Evolutionary conservation across 2,329 filamentous ascomycete species (phyloP).

Genomic region (Byssochlamys sp.): DNA sequence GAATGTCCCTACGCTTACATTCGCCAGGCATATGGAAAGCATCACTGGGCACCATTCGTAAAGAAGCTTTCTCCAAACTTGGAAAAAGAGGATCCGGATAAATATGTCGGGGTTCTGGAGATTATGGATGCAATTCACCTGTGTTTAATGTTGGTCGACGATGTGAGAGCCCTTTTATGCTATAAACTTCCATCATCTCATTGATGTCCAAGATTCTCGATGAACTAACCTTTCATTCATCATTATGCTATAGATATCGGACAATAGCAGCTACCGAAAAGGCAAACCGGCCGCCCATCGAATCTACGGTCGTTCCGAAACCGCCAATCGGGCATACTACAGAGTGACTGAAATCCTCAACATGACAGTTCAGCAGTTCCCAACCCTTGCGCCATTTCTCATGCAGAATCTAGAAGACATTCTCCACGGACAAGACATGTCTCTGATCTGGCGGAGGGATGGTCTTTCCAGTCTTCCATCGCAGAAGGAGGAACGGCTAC

Average conservation of each 20-base stretch:
- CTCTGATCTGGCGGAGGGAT: slow-evolving; percentile 14
- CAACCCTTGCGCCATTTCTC: slow-evolving; percentile 9
- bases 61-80: slow-evolving; percentile 12
- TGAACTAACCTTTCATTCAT: not conserved
- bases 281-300: slow-evolving; percentile 11
- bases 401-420: slow-evolving; percentile 14
- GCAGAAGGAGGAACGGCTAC: slow-evolving; percentile 4
- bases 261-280: slow-evolving; percentile 14
- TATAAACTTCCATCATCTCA: not conserved
- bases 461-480: slow-evolving; percentile 8
- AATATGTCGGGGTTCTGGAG: slow-evolving; percentile 12
- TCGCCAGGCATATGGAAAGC: slow-evolving; percentile 12
- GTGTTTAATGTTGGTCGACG: slow-evolving; percentile 16
- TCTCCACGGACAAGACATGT: slow-evolving; percentile 14
- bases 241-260: slow-evolving; percentile 8
- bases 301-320: slow-evolving; percentile 14
- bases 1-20: slow-evolving; percentile 14
- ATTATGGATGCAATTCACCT: slow-evolving; percentile 18
- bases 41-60: slow-evolving; percentile 15
- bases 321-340: slow-evolving; percentile 16
- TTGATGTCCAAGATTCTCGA: not conserved
- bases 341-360: slow-evolving; percentile 12
- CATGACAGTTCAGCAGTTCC: slow-evolving; percentile 8
- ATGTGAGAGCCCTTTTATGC: slow-evolving; percentile 5
- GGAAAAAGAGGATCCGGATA: slow-evolving; percentile 7